Evolutionary conservation across 192 early-diverging fungal species (phyloP).

Genomic region (Chytriomyces hyalinus): DNA sequence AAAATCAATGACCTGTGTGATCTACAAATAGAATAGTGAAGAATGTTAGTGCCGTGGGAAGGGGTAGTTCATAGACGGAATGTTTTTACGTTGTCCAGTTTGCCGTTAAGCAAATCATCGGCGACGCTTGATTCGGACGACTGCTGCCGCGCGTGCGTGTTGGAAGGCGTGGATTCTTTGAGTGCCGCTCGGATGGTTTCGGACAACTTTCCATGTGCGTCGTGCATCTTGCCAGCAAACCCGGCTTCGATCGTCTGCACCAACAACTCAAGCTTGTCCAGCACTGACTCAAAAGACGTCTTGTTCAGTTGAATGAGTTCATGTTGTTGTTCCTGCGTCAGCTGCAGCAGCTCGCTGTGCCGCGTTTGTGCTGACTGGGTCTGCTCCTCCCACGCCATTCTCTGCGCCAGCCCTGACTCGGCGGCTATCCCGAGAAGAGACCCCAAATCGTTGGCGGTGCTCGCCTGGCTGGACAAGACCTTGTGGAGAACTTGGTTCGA

Average conservation of each 20-base stretch:
- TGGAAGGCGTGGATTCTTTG: not conserved
- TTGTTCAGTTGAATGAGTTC: not conserved
- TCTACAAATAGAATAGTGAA: conserved; percentile 1
- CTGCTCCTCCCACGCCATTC: not conserved
- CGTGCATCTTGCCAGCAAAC: no score
- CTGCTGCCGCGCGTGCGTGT: not conserved
- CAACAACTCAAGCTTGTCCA: no score
- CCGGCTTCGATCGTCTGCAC: no score
- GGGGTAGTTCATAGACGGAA: not conserved
- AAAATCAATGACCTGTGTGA: conserved; percentile 34
- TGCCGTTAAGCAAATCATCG: conserved; percentile 25
- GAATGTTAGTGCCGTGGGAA: not conserved
- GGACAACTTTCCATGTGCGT: not conserved
- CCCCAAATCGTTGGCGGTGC: conserved; percentile 4
- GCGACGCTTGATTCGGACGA: not conserved
- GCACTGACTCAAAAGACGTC: not conserved
- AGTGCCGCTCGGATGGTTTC: not conserved
- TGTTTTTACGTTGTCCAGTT: conserved; percentile 27
- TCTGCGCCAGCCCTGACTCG: not conserved
- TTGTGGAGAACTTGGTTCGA: not conserved
- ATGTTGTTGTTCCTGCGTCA: not conserved
- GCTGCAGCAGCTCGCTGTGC: not conserved
- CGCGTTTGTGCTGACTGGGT: not conserved
- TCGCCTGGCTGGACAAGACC: not conserved
- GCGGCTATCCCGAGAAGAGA: conserved; percentile 21